These are phyloP conservation scores for Metschnikowia proteae DNA, from an alignment of 805 yeast species.

Conservation along the genomic window DNA sequence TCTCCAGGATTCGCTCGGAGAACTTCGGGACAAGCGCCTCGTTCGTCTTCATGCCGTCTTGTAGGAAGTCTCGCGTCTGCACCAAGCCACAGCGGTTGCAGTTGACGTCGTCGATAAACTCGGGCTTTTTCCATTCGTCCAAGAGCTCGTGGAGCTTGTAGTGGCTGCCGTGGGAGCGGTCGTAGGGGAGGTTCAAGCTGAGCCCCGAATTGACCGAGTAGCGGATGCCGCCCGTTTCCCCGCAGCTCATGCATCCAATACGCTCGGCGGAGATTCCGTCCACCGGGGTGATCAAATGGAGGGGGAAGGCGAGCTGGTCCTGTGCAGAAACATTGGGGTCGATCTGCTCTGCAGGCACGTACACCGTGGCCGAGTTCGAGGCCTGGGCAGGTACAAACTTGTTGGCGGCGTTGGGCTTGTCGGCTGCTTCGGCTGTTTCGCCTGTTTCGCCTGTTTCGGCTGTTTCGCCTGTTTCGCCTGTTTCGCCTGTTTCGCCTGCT, in stretches of 20 bases:
- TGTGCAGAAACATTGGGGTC: slow-evolving; percentile 60
- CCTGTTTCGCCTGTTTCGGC: too few relatives aligned
- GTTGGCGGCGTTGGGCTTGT: not conserved
- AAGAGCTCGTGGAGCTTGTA: slow-evolving; percentile 49
- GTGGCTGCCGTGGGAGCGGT: slow-evolving; percentile 34
- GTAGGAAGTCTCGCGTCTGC: slow-evolving; percentile 52
- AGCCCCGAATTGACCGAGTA: slow-evolving; percentile 74
- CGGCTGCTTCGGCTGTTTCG: too few relatives aligned
- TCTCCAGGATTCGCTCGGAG: slow-evolving; percentile 26
- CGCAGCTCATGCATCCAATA: slow-evolving; percentile 86
- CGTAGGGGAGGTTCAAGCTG: slow-evolving; percentile 61
- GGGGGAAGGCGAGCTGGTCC: slow-evolving; percentile 44
- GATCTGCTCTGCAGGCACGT: slow-evolving; percentile 70
- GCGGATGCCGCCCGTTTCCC: slow-evolving; percentile 90
- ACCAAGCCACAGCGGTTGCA: slow-evolving; percentile 87
- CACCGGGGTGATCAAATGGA: slow-evolving; percentile 75
- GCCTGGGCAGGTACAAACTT: slow-evolving; percentile 15
- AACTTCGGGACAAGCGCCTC: slow-evolving; percentile 31
- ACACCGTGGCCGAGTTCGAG: slow-evolving; percentile 39
- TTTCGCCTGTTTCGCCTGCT: too few relatives aligned
- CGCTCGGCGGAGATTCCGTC: slow-evolving; percentile 88
- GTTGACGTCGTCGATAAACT: slow-evolving; percentile 87
- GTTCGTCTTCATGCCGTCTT: slow-evolving; percentile 33
- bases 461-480: too few relatives aligned
- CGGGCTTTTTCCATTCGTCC: slow-evolving; percentile 70